These are phyloP conservation scores for Vigna hirtella DNA, from an alignment of 306 rosid species.

Conservation along the genomic window DNA sequence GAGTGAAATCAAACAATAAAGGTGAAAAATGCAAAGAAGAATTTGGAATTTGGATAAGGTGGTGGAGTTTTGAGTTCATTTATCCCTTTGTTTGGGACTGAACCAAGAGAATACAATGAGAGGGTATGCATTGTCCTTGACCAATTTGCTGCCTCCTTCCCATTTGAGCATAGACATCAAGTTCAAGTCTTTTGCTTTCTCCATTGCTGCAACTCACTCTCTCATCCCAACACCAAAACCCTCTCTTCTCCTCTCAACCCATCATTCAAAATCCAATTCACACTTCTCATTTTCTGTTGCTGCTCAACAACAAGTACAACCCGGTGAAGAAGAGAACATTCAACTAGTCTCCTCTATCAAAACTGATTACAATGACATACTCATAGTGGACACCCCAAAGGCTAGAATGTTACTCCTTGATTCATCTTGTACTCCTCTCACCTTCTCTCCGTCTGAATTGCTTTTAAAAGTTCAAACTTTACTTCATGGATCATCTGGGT, in stretches of 20 bases:
- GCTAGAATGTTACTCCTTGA: slow-evolving; percentile 89
- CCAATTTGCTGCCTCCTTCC: slow-evolving; percentile 40
- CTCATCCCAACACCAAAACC: slow-evolving; percentile 2
- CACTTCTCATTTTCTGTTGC: slow-evolving; percentile 20
- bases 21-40: background rate
- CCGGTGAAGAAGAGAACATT: slow-evolving; percentile 57
- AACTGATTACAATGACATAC: slow-evolving; percentile 72
- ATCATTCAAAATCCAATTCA: slow-evolving; percentile 13
- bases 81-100: slow-evolving; percentile 20
- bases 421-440: slow-evolving; percentile 56
- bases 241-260: background rate
- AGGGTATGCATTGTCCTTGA: slow-evolving; percentile 43
- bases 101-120: slow-evolving; percentile 37
- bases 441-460: background rate
- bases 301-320: slow-evolving; percentile 14
- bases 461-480: slow-evolving; percentile 37
- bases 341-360: slow-evolving; percentile 55
- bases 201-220: slow-evolving; percentile 32
- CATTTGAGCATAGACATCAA: background rate
- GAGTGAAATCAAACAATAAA: background rate
- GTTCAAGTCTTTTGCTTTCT: slow-evolving; percentile 27
- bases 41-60: background rate
- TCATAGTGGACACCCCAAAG: slow-evolving; percentile 69
- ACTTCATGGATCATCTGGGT: slow-evolving; percentile 2
- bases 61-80: background rate